Base-by-base conservation (phyloP, 371 early-diverging fungal genomes). In the Mortierella sp. region DNA sequence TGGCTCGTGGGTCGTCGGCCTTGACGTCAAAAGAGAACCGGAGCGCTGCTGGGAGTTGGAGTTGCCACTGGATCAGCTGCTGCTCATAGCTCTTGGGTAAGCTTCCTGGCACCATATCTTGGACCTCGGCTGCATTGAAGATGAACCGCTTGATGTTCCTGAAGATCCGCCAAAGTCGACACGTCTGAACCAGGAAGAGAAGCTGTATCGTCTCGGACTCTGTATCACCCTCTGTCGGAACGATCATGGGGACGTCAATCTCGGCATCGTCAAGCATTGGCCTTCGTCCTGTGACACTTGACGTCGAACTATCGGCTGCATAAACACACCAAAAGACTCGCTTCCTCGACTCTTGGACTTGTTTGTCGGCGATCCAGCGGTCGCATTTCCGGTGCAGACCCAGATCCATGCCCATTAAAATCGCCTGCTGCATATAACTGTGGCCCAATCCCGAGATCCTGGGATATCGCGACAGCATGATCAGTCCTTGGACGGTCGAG, bases 61-160 rank as follows among this genome's bases (percentile, higher is more conserved):
- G 74, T 70, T 86, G 87, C 87, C 87, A 86, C 29, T 86, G 87
- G 58, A 86, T 80, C 35, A 86, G 49, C 58, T 86, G 87, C 54
- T 86, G 87, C 43, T 86, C 87, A 65, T 82, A 86, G 41, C 70
- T 79, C 49, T 82, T 86, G 6, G 87, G 87, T 11, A 86, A 35
- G 43, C 83, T 82, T 56, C 87, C 87, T 3, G 87, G 82, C 0
- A 86, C 75, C 86, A 86, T 86, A 4, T 82, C 87, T 72, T 86
- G 87, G 4, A 86, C 87, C 48, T 86, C 87, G 4, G 29, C 68
- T 5, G 78, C 80, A 56, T 86, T 86, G 58, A 86, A 86, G n/a
- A 86, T 51, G 48, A 82, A 86, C 32, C 77, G 80, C 74, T 86
- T 86, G 43, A 86, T 70, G 38, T 82, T 75, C 71, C 87, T 41